A percentile compares a stretch with the other conserved stretches of the same genome.
These are phyloP conservation scores for Paramarasmius palmivorus DNA, from an alignment of 1,284 basidiomycete genomes.

Conservation along the genomic window DNA sequence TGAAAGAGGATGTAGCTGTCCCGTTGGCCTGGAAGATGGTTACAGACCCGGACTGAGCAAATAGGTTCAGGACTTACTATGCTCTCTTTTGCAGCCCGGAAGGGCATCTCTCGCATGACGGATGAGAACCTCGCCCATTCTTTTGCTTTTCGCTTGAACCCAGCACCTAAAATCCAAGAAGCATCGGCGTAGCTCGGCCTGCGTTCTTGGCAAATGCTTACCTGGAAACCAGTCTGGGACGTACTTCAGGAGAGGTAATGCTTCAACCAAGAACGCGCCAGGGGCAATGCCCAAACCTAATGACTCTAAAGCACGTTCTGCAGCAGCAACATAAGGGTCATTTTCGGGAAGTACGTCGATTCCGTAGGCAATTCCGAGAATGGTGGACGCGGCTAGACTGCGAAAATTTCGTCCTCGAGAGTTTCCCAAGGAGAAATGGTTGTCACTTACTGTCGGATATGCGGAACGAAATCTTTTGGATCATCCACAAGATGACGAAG, in stretches of 20 bases:
- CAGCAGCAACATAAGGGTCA: conserved; percentile 15
- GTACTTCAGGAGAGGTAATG: conserved; percentile 21
- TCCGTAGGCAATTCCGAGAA: conserved; percentile 26
- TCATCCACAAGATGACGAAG: conserved; percentile 31
- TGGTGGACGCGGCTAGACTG: conserved; percentile 28
- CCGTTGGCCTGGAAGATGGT: conserved; percentile 18
- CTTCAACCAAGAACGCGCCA: conserved; percentile 22
- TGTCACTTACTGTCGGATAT: conserved; percentile 30
- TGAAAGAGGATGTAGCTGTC: conserved; percentile 22
- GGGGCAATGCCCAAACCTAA: conserved; percentile 18
- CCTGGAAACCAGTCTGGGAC: conserved; percentile 25
- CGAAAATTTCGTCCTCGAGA: conserved; percentile 9
- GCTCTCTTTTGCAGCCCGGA: conserved; percentile 20
- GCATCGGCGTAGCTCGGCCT: not conserved
- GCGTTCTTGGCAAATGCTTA: not conserved
- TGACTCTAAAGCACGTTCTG: conserved; percentile 14
- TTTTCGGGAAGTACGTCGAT: conserved; percentile 15
- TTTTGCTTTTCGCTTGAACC: conserved; percentile 17
- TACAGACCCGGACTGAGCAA: not conserved
- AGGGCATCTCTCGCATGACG: conserved; percentile 24
- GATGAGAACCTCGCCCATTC: conserved; percentile 15
- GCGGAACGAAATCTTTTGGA: conserved; percentile 30
- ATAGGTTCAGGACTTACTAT: conserved; percentile 15
- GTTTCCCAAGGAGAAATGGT: conserved; percentile 6
- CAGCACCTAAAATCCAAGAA: conserved; percentile 6